phyloP scores from a whole-genome alignment of 2,329 filamentous ascomycete genomes.

The Orbilia quercus region DNA sequence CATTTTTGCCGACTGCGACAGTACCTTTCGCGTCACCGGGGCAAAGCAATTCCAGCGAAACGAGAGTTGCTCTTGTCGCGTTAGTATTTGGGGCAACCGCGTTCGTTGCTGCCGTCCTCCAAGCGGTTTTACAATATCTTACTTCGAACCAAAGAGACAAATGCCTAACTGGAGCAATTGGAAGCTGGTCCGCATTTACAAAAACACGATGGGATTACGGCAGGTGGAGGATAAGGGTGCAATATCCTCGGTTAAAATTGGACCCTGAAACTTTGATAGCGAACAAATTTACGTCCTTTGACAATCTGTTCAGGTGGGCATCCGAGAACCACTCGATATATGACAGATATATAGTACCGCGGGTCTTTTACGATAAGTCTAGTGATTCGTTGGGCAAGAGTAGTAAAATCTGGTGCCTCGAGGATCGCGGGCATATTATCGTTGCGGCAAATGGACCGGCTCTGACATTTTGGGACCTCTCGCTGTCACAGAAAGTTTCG shows the following conservation, averaged over 20 bases:
- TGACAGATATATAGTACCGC: background rate
- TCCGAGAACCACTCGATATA: background rate
- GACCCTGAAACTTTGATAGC: background rate
- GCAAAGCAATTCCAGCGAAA: background rate
- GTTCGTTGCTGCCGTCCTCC: constrained; percentile 24
- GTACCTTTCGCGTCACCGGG: background rate
- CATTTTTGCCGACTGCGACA: background rate
- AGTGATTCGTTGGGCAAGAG: background rate
- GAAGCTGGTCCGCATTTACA: constrained; percentile 13
- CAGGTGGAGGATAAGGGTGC: constrained; percentile 25
- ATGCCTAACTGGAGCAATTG: constrained; percentile 32
- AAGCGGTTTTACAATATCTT: constrained; percentile 40
- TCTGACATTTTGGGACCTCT: constrained; percentile 11
- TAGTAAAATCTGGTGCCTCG: constrained; percentile 1
- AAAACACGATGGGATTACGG: constrained; percentile 32
- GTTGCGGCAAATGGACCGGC: background rate
- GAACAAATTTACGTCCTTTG: background rate
- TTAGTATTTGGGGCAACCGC: constrained; percentile 37
- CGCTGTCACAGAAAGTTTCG: constrained; percentile 7
- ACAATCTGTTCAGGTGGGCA: background rate
- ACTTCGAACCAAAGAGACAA: constrained; percentile 37
- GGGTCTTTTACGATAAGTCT: background rate
- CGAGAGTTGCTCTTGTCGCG: constrained; percentile 16
- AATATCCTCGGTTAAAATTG: constrained; percentile 20
- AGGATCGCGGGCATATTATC: constrained; percentile 2